phyloP scores from a whole-genome alignment of 2,329 filamentous ascomycete species.

The Arthrobotrys conoides region DNA sequence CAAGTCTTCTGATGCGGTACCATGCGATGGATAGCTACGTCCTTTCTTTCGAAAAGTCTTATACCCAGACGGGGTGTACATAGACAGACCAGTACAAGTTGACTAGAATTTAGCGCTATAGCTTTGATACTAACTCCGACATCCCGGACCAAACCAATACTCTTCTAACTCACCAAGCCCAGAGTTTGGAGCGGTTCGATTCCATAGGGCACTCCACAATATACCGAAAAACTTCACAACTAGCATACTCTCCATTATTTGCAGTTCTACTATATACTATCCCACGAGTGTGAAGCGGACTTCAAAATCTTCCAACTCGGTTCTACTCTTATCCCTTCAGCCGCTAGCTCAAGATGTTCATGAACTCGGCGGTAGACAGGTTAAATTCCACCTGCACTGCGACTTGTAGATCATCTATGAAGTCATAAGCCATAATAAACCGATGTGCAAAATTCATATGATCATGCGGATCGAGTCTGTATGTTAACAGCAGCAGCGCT shows the following conservation, averaged over 20 bases:
- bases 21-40: too few species aligned
- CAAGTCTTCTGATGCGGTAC: too few species aligned
- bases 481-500: constrained; percentile 15
- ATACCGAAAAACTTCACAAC: background rate
- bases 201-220: background rate
- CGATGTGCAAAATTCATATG: constrained; percentile 8
- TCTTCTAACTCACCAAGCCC: background rate
- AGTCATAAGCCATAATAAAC: constrained; percentile 27
- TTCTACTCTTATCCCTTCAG: constrained; percentile 9
- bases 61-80: too few species aligned
- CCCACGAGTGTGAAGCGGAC: constrained; percentile 7
- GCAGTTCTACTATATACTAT: constrained; percentile 1
- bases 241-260: background rate
- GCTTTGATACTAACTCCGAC: background rate
- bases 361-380: background rate
- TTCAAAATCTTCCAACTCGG: constrained; percentile 35
- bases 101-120: background rate
- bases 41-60: too few species aligned
- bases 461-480: background rate
- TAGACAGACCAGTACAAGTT: too few species aligned
- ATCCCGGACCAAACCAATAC: background rate
- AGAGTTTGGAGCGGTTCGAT: background rate
- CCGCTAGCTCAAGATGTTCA: constrained; percentile 16
- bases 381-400: constrained; percentile 18
- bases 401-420: constrained; percentile 25